Base-by-base conservation (phyloP, 768 basidiomycete species). In the Suillus discolor region DNA sequence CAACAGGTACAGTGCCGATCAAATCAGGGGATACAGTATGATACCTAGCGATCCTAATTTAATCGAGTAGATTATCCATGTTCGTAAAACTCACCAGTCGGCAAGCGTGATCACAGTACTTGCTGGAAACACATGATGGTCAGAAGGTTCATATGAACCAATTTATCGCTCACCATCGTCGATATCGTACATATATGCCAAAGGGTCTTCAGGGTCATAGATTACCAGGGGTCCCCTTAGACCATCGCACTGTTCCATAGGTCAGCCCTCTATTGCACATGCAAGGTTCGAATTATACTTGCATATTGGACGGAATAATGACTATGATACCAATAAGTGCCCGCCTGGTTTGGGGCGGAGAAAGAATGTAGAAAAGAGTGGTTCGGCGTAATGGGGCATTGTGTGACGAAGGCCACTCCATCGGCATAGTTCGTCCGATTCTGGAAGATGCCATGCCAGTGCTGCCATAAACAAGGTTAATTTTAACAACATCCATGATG, bases 361-460 rank as follows among this genome's bases (percentile, higher is more conserved):
- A 78, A 73, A 12, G 68, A 64, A 36, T 77, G 69, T 23, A 71
- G 59, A 57, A 74, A 77, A 20, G 61, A 63, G 11, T 15, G 36
- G 34, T 68, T 47, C 18, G 69, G 66, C 36, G 55, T 65, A 41
- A 74, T 70, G 20, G 78, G 78, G 45, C 78, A 79, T 57, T 74
- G 76, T 20, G 79, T 73, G 18, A 83, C 72, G 36, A 73, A 75
- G 3, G 73, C 70, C 1, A 75, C 67, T 6, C 86, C 86, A 61
- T 87, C 86, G 0, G 78, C 81, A 73, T 75, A 82, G 63, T 78
- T 82, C 6, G 81, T 79, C 3, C 67, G 64, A 2, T 72, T 70
- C 69, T 86, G 85, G 62, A 74, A 78, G 57, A 87, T 70, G 1
- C 86, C 85, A 69, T 87, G 86, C 84, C 84, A 87, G 67, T 87